Conservation (phyloP, 1,284 basidiomycete genomes). For the Malassezia arunalokei region DNA sequence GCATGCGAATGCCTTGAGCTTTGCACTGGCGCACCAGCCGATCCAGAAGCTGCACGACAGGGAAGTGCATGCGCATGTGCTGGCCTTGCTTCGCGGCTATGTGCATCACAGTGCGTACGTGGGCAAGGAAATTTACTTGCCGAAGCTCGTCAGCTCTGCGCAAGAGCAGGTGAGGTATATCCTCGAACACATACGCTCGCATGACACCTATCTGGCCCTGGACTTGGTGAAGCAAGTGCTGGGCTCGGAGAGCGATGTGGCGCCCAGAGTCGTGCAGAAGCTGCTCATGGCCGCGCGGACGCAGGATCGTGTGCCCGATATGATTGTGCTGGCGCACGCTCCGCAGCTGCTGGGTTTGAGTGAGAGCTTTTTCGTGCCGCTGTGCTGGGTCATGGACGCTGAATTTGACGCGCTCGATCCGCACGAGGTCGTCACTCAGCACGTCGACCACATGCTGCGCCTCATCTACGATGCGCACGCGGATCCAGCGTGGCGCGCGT, state of each 20-base stretch:
- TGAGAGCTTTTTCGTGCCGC: conserved; percentile 30
- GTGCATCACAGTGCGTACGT: conserved; percentile 17
- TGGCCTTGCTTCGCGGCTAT: conserved; percentile 23
- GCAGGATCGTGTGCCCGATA: conserved; percentile 24
- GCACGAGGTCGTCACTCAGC: conserved; percentile 24
- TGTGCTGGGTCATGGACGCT: conserved; percentile 25
- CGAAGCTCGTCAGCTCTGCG: neutral
- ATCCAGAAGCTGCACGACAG: conserved; percentile 16
- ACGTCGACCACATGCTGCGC: conserved; percentile 22
- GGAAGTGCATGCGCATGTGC: conserved; percentile 16
- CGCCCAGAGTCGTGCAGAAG: neutral
- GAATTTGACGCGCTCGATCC: conserved; percentile 20
- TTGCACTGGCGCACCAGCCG: conserved; percentile 14
- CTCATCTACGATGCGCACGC: conserved; percentile 19
- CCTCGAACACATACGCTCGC: neutral
- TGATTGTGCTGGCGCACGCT: conserved; percentile 38
- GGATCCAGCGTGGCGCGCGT: conserved; percentile 19
- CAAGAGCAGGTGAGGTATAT: neutral
- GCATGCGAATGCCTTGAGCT: conserved; percentile 22
- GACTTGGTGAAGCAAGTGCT: conserved; percentile 1
- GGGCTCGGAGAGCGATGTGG: neutral
- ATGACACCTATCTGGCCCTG: conserved; percentile 3
- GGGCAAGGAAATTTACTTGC: conserved; percentile 13
- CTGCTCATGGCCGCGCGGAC: conserved; percentile 10
- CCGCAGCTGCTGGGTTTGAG: conserved; percentile 25